Percentiles rank a stretch among this genome's conserved stretches.
phyloP scores from a whole-genome alignment of 495 filamentous ascomycete species.

The Penicillium ochrochloron region DNA sequence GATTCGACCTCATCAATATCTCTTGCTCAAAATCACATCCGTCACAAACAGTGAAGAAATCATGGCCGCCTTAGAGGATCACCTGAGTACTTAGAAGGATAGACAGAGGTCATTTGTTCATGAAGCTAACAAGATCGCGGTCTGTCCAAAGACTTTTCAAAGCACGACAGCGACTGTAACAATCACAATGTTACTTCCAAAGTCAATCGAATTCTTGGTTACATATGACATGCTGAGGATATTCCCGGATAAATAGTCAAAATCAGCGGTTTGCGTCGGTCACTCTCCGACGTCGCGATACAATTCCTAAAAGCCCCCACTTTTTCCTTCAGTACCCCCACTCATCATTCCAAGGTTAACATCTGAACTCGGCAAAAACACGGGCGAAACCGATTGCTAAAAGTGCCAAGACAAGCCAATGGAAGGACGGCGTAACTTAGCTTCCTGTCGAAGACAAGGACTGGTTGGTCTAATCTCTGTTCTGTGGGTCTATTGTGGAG shows the following conservation, averaged over 20 bases:
- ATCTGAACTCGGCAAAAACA: constrained; percentile 4
- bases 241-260: neutral
- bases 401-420: neutral
- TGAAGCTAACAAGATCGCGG: neutral
- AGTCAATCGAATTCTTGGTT: neutral
- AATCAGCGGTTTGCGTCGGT: neutral
- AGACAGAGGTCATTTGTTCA: neutral
- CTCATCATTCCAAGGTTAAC: neutral
- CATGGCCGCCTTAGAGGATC: neutral
- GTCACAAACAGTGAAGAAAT: neutral
- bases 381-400: constrained; percentile 3
- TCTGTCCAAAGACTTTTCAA: neutral
- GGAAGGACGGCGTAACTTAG: neutral
- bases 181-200: neutral
- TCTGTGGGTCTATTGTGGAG: constrained; percentile 9
- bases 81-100: constrained; percentile 6
- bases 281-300: neutral
- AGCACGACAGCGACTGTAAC: neutral
- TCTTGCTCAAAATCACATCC: neutral
- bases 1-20: constrained; percentile 20
- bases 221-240: neutral
- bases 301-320: constrained; percentile 4
- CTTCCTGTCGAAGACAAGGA: neutral
- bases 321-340: constrained; percentile 4
- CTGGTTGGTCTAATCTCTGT: neutral